These are phyloP conservation scores for Osmanthus fragrans DNA, from an alignment of 257 asterid genomes.

Conservation along the genomic window DNA sequence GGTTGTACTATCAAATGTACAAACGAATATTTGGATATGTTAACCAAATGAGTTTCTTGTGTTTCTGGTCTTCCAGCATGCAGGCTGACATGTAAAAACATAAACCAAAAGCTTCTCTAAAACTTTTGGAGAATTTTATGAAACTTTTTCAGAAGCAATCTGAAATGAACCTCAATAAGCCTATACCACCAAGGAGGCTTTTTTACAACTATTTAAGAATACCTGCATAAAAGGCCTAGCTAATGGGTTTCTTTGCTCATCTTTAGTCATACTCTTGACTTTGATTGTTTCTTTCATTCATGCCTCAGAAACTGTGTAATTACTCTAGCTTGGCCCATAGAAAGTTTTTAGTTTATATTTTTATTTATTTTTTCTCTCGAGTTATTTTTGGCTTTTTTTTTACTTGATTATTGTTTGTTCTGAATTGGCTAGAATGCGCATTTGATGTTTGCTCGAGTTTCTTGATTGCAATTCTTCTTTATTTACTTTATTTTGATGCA, in stretches of 20 bases:
- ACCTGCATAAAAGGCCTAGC: background rate
- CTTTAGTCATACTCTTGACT: background rate
- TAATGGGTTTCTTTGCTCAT: background rate
- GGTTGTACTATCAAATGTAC: background rate
- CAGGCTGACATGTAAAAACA: background rate
- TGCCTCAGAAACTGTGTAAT: background rate
- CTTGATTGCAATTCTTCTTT: background rate
- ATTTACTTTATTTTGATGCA: background rate
- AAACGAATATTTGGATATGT: background rate
- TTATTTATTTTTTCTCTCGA: background rate
- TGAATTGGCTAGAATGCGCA: background rate
- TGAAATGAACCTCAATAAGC: background rate
- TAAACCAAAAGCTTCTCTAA: background rate
- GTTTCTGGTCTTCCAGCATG: background rate
- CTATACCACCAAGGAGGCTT: background rate
- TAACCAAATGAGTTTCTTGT: background rate
- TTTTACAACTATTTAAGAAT: background rate
- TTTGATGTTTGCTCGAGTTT: background rate
- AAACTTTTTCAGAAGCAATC: conserved; percentile 1
- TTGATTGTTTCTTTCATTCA: background rate
- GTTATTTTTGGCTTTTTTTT: conserved; percentile 10
- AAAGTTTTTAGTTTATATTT: background rate
- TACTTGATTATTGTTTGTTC: conserved; percentile 6
- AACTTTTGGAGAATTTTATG: background rate
- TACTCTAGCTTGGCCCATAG: background rate